Percentiles rank a stretch among this genome's conserved stretches.
phyloP scores from a whole-genome alignment of 805 yeast species.

The Wickerhamiella domercqiae region DNA sequence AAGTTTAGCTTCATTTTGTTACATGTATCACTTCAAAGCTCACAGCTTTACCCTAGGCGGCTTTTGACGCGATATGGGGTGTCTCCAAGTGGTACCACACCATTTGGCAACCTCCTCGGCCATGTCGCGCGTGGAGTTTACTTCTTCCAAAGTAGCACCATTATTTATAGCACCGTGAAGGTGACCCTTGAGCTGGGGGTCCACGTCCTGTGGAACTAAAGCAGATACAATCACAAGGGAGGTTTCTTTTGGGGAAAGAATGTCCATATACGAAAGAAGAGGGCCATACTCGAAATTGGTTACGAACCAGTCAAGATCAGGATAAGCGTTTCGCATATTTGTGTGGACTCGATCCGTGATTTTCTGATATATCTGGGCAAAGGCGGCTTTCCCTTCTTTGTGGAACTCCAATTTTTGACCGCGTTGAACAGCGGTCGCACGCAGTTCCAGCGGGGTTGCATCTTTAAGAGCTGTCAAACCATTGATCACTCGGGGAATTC shows the following conservation, averaged over 20 bases:
- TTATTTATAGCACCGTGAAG: conserved; percentile 69
- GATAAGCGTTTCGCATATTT: conserved; percentile 62
- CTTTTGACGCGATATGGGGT: conserved; percentile 17
- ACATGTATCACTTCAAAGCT: too few relatives aligned
- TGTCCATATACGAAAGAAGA: conserved; percentile 49
- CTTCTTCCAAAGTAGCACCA: conserved; percentile 53
- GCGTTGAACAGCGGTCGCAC: conserved; percentile 23
- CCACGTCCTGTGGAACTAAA: conserved; percentile 82
- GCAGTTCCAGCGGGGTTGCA: conserved; percentile 42
- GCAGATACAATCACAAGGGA: conserved; percentile 64
- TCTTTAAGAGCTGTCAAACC: conserved; percentile 48
- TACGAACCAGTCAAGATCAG: conserved; percentile 68
- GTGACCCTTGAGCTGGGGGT: conserved; percentile 86
- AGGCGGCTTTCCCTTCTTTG: conserved; percentile 45
- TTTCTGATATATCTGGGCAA: conserved; percentile 64
- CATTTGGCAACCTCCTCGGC: conserved; percentile 52
- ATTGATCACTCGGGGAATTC: conserved; percentile 76
- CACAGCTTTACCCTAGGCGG: too few relatives aligned
- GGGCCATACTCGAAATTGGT: conserved; percentile 65
- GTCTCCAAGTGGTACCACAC: conserved; percentile 56
- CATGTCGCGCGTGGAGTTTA: conserved; percentile 43
- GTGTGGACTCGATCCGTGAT: conserved; percentile 49
- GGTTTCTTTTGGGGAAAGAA: conserved; percentile 53
- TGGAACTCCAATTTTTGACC: conserved; percentile 13
- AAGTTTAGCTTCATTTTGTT: too few relatives aligned